Conservation (phyloP, 1,284 basidiomycete genomes). For the Waitea zeae region DNA sequence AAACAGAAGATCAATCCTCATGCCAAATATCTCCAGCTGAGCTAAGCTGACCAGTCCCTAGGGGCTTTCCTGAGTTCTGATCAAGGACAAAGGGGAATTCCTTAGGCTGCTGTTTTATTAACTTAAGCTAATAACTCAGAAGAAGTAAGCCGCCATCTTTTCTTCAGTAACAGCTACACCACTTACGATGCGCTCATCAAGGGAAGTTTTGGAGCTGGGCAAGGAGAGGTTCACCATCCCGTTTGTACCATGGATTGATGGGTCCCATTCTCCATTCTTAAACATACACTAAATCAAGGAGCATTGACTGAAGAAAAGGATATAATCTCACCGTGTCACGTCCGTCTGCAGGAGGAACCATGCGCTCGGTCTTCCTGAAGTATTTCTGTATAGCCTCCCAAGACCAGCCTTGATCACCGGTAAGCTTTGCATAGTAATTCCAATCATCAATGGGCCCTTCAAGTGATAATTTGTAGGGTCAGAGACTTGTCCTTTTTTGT, state of each 20-base stretch:
- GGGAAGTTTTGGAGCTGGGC: conserved; percentile 9
- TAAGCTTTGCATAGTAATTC: conserved; percentile 17
- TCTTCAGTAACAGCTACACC: conserved; percentile 9
- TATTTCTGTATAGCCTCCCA: neutral
- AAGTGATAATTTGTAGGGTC: too few relatives aligned
- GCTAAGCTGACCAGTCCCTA: conserved; percentile 14
- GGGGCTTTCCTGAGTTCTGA: conserved; percentile 15
- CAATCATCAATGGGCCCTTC: conserved; percentile 24
- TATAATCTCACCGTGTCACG: neutral
- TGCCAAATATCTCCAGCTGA: too few relatives aligned
- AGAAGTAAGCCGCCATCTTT: too few relatives aligned
- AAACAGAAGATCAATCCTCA: neutral
- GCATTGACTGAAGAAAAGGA: neutral
- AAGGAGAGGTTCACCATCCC: neutral
- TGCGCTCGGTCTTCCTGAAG: neutral
- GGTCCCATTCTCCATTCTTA: neutral
- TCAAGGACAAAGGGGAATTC: conserved; percentile 16
- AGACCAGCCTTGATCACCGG: conserved; percentile 13
- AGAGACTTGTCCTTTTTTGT: too few relatives aligned
- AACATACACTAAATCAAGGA: neutral
- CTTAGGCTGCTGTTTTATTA: too few relatives aligned
- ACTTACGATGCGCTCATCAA: conserved; percentile 11
- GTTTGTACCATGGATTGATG: neutral
- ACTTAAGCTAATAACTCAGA: too few relatives aligned
- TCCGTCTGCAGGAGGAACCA: neutral